Evolutionary conservation across 2,329 filamentous ascomycete species (phyloP).

Genomic region (Sporothrix schenckii): DNA sequence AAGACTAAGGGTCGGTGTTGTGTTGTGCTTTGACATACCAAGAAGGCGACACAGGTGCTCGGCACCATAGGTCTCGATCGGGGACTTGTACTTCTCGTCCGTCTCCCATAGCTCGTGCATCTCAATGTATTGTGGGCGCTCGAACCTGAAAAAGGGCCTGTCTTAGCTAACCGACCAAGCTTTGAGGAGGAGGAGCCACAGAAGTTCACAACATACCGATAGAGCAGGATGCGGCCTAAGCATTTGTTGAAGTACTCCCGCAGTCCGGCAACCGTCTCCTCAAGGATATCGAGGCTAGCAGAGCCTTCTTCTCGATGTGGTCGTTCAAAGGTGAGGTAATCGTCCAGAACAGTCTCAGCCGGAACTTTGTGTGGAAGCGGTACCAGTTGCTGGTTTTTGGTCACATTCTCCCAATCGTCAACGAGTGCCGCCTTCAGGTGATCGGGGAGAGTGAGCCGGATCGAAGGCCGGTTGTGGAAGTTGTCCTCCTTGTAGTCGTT

Average conservation of each 20-base stretch:
- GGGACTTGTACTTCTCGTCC: conserved; percentile 61
- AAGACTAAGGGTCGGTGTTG: neutral
- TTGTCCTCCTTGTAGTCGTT: conserved; percentile 71
- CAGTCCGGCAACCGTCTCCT: conserved; percentile 83
- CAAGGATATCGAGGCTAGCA: conserved; percentile 79
- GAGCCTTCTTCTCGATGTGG: conserved; percentile 66
- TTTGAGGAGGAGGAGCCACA: no score
- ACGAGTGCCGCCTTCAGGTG: conserved; percentile 89
- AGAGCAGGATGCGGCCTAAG: conserved; percentile 84
- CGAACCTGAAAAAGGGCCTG: conserved; percentile 63
- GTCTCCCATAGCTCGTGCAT: conserved; percentile 70
- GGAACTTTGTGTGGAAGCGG: conserved; percentile 77
- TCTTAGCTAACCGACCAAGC: neutral
- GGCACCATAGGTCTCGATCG: conserved; percentile 84
- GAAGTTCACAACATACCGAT: conserved; percentile 55
- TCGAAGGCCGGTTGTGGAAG: conserved; percentile 80
- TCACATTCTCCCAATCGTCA: conserved; percentile 98
- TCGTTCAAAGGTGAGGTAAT: conserved; percentile 74
- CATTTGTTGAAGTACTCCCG: conserved; percentile 93
- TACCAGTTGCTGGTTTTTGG: conserved; percentile 89
- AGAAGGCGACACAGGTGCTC: conserved; percentile 90
- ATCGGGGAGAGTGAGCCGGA: conserved; percentile 85
- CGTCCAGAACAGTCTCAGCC: conserved; percentile 75
- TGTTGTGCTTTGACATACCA: conserved; percentile 57
- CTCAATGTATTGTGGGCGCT: conserved; percentile 84